Evolutionary conservation across 2,329 filamentous ascomycete genomes (phyloP).

Genomic region (Cladosporium sp.): DNA sequence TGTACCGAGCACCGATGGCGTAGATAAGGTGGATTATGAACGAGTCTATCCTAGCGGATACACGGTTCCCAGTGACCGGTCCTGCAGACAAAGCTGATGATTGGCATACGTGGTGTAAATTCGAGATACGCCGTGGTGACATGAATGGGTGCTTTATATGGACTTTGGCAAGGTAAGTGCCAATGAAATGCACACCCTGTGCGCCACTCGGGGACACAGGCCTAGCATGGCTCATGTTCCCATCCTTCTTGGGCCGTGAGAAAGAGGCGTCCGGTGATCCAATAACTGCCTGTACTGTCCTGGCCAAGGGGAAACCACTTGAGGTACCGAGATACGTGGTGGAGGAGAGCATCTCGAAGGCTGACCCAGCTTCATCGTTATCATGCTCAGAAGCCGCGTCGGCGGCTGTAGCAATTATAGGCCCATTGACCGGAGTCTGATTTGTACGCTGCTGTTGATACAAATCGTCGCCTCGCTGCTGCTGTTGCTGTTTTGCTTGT

Average conservation of each 20-base stretch:
- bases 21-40: conserved; percentile 2
- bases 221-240: background rate
- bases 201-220: background rate
- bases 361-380: background rate
- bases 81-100: background rate
- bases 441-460: background rate
- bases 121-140: background rate
- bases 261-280: background rate
- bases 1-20: background rate
- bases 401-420: background rate
- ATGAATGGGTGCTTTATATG: conserved; percentile 6
- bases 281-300: background rate
- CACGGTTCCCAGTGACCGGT: background rate
- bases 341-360: background rate
- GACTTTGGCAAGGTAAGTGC: background rate
- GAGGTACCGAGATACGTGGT: background rate
- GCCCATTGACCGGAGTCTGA: background rate
- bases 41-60: background rate
- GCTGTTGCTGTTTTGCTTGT: background rate
- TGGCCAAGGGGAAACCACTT: background rate
- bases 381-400: background rate
- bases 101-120: background rate
- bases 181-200: background rate
- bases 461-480: background rate
- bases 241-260: background rate